Base-by-base conservation (phyloP, 108 stramenopile genomes). In the Asterionellopsis glacialis region DNA sequence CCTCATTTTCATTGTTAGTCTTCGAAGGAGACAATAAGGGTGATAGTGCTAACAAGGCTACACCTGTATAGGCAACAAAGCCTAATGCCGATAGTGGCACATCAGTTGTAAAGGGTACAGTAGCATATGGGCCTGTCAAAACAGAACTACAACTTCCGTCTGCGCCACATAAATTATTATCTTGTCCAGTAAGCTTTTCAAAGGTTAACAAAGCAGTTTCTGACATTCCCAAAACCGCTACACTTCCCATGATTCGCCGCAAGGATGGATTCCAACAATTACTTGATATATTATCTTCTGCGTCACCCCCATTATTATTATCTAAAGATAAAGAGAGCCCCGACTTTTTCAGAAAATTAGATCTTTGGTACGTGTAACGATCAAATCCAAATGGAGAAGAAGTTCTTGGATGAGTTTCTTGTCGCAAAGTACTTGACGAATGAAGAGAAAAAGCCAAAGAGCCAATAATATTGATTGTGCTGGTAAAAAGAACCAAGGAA, bases 121-220 rank as follows among this genome's bases (percentile, higher is more conserved):
- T 57, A 1, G 87, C 70, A 65, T 93, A 93, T 0, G 91, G 87
- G 11, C 91, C 83, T 28, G 76, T 78, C 70, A 93, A 64, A 14
- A 93, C 82, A 9, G 22, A 21, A 48, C 51, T 51, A 45, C 82
- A 83, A 44, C 53, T 28, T 14, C 57, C 56, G 55, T 62, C 55
- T 1, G 42, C 41, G 1, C 60, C 67, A 51, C 73, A 80, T 38
- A 77, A 65, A 16, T 47, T 14, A 16, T 19, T 15, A 41, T 12
- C 14, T 18, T 28, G 21, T 1, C 55, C 60, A 1, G 22, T 51
- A 9, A 85, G 28, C 58, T 94, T 88, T 50, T 69, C 69, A 40
- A 63, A 82, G 7, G 87, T 85, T 18, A 94, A 61, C 52, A 85
- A 94, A 21, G 69, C 77, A 22, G 93, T 94, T 75, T 94, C 93